Evolutionary conservation across 2,329 filamentous ascomycete species (phyloP).

Genomic region (Blumeria graminis): DNA sequence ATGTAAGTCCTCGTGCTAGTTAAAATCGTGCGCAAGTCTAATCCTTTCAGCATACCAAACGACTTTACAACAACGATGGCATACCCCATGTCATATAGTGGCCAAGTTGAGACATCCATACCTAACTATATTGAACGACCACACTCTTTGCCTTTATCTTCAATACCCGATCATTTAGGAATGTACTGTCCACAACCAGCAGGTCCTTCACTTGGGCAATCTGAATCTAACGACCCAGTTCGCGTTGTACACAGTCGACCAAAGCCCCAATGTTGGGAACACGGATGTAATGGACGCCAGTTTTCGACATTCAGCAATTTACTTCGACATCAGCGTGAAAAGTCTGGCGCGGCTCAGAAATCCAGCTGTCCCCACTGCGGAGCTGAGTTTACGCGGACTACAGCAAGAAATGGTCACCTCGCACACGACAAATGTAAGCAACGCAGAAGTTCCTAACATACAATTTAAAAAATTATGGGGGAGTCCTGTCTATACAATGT

Average conservation of each 20-base stretch:
- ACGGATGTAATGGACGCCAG: slow-evolving; percentile 84
- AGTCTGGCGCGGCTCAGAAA: slow-evolving; percentile 75
- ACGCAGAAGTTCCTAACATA: slow-evolving; percentile 22
- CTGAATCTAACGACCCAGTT: slow-evolving; percentile 25
- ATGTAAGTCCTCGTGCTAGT: slow-evolving; percentile 9
- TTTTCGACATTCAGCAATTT: slow-evolving; percentile 96
- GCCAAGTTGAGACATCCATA: slow-evolving; percentile 7
- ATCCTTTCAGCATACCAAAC: slow-evolving; percentile 7
- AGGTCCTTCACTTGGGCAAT: slow-evolving; percentile 18
- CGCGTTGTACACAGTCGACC: slow-evolving; percentile 53
- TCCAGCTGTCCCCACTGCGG: slow-evolving; percentile 77
- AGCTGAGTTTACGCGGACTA: slow-evolving; percentile 77
- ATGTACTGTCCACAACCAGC: slow-evolving; percentile 12
- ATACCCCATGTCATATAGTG: slow-evolving; percentile 12
- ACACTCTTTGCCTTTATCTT: slow-evolving; percentile 12
- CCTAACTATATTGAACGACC: slow-evolving; percentile 12
- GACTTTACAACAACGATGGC: slow-evolving; percentile 10
- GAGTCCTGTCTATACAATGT: too few relatives aligned
- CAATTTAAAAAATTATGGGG: too few relatives aligned
- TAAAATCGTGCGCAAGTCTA: background rate
- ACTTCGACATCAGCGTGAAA: slow-evolving; percentile 76
- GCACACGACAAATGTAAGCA: slow-evolving; percentile 83
- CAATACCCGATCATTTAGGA: slow-evolving; percentile 9
- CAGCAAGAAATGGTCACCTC: slow-evolving; percentile 67
- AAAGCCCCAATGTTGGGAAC: slow-evolving; percentile 94